These are phyloP conservation scores for Pythium guiyangense DNA, from an alignment of 352 stramenopile species.

Conservation along the genomic window DNA sequence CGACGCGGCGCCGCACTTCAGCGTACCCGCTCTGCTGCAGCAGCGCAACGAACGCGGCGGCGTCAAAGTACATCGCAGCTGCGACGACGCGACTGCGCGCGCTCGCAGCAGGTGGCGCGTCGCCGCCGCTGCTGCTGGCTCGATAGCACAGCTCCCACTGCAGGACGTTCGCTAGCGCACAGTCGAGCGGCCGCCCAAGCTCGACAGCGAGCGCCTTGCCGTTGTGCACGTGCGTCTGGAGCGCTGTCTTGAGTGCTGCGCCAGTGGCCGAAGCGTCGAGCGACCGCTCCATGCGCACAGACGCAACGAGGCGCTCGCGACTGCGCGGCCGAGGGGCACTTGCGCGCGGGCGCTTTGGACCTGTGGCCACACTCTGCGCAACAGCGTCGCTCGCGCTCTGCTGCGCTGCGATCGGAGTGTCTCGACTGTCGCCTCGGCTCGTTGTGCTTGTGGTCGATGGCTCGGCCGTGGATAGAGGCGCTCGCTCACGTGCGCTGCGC, in stretches of 20 bases:
- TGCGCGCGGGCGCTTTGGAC: background rate
- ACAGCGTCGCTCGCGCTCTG: slow-evolving; percentile 1
- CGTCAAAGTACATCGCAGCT: slow-evolving; percentile 39
- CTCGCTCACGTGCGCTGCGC: background rate
- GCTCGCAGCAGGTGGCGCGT: too few species aligned
- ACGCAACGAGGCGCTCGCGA: slow-evolving; percentile 10
- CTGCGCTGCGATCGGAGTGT: background rate
- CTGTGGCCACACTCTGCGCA: too few species aligned
- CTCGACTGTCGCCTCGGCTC: background rate
- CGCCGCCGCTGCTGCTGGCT: background rate
- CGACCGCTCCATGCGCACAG: slow-evolving; percentile 40
- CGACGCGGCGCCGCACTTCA: slow-evolving; percentile 25
- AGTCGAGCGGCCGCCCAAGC: slow-evolving; percentile 29
- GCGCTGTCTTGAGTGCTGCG: slow-evolving; percentile 27
- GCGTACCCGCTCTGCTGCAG: slow-evolving; percentile 31
- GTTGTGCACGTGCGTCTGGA: slow-evolving; percentile 52
- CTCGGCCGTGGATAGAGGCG: background rate
- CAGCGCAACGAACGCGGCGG: slow-evolving; percentile 32
- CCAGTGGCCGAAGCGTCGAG: slow-evolving; percentile 32
- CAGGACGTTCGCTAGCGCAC: slow-evolving; percentile 22
- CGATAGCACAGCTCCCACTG: slow-evolving; percentile 29
- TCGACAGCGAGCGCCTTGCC: slow-evolving; percentile 37
- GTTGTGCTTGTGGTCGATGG: background rate
- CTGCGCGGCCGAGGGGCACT: slow-evolving; percentile 4
- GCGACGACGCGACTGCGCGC: slow-evolving; percentile 4